A percentile compares a stretch with the other conserved stretches of the same genome.
phyloP scores from a whole-genome alignment of 1,139 yeast species.

The Hyphopichia fennica region DNA sequence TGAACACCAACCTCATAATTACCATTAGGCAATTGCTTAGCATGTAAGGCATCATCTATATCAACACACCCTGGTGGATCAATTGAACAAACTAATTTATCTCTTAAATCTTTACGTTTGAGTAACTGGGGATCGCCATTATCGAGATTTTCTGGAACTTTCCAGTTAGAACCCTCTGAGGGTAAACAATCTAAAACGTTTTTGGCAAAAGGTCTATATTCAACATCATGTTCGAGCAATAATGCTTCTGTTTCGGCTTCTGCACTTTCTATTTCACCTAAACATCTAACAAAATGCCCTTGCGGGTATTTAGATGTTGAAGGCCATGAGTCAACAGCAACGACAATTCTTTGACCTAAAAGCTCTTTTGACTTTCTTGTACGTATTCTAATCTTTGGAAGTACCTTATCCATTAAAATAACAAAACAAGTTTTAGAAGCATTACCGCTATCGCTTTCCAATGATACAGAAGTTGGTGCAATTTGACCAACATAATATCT shows the following conservation, averaged over 20 bases:
- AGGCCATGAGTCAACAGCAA: slow-evolving; percentile 94
- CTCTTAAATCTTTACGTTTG: slow-evolving; percentile 81
- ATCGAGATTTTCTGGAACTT: slow-evolving; percentile 65
- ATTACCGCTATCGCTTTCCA: slow-evolving; percentile 48
- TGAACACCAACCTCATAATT: slow-evolving; percentile 97
- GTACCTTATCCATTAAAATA: slow-evolving; percentile 80
- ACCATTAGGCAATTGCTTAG: slow-evolving; percentile 80
- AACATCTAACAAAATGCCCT: slow-evolving; percentile 88
- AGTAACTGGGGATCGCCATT: slow-evolving; percentile 52
- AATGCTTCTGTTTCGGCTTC: slow-evolving; percentile 97
- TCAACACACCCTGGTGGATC: slow-evolving; percentile 99
- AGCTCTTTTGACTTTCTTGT: slow-evolving; percentile 85
- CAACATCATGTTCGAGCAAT: slow-evolving; percentile 91
- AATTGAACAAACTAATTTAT: slow-evolving; percentile 87
- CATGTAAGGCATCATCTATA: slow-evolving; percentile 98
- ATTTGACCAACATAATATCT: slow-evolving; percentile 94
- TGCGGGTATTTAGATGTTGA: slow-evolving; percentile 80
- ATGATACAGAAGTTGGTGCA: slow-evolving; percentile 72
- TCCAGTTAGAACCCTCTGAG: slow-evolving; percentile 89
- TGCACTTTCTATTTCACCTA: slow-evolving; percentile 89
- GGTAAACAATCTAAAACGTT: slow-evolving; percentile 93
- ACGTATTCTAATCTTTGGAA: slow-evolving; percentile 83
- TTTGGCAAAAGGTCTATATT: slow-evolving; percentile 92
- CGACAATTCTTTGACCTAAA: slow-evolving; percentile 83
- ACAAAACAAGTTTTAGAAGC: slow-evolving; percentile 82